Evolutionary conservation across 1,139 yeast genomes (phyloP), one percentile per base, ranked within the genome.

Genomic region (Hyphopichia burtonii): DNA sequence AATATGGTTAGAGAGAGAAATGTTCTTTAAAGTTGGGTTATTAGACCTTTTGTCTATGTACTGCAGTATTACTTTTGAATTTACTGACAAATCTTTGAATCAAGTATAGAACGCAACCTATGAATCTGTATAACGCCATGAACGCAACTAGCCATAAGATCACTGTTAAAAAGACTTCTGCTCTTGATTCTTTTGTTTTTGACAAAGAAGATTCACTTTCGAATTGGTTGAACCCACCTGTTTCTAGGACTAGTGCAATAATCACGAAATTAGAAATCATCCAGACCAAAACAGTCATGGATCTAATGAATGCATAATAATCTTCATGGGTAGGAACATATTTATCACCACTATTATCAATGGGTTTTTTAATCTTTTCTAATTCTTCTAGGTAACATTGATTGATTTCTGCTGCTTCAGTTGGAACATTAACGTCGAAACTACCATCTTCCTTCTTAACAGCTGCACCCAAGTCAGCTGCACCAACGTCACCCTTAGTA

Each of bases 401-500:
- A 55, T 82, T 82, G 46, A 82, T 80, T 53, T 82, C 86, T 48
- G 76, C 79, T 41, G 75, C 68, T 25, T 77, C 68, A 22, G 80
- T 76, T n/a, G 94, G 87, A 37, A 85, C 79, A 51, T 83, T 87
- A 48, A 84, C 76, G 54, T 86, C 90, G 51, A 72, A 71, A 34
- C 74, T 69, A 67, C 78, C 90, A 55, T 81, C 86, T 47, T 81
- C 85, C 47, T 83, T 78, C 15, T 82, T 80, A 52, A 79, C 83
- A 23, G 83, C 85, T 34, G 67, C 76, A 55, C 78, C 78, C 55
- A 73, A 70, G 53, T 81, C 82, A 14, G 82, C 74, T 39, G 83
- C 86, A 49, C 82, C 80, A 51, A 85, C 86, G 48, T 91, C 96
- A 51, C 97, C 97, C 60, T 90, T 90, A 0, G 97, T 91, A 65